These are phyloP conservation scores for Pichia sp. DNA, from an alignment of 1,139 yeast species.

Conservation along the genomic window DNA sequence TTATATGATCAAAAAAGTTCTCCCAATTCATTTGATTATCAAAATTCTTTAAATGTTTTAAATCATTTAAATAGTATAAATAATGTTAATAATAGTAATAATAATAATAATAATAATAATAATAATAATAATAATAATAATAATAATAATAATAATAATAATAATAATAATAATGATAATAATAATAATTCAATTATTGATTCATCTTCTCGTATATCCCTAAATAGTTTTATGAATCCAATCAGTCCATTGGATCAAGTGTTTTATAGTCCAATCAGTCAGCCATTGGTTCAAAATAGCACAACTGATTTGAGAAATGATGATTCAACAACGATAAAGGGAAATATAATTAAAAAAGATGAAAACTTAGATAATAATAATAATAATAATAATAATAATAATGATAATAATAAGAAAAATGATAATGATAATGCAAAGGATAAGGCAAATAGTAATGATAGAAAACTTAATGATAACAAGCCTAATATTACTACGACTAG, in stretches of 20 bases:
- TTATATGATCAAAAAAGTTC: no score
- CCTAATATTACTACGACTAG: no score
- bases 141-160: no score
- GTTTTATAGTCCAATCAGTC: background rate
- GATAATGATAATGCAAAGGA: background rate
- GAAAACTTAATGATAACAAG: no score
- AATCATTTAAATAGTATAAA: background rate
- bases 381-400: background rate
- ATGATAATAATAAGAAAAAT: background rate
- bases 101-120: background rate
- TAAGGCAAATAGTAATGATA: no score
- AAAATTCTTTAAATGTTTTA: no score
- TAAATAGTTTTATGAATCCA: constrained; percentile 6
- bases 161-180: background rate
- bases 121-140: background rate
- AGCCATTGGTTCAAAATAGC: constrained; percentile 1
- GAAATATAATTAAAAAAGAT: background rate
- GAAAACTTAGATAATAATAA: background rate
- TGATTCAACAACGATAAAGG: background rate
- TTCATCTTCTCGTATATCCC: constrained; percentile 1
- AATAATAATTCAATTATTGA: background rate
- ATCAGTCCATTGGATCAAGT: background rate
- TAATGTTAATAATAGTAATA: background rate
- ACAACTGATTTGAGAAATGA: constrained; percentile 1
- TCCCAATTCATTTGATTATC: no score